Evolutionary conservation across 495 filamentous ascomycete species (phyloP).

Genomic region (Xylaria acuta): DNA sequence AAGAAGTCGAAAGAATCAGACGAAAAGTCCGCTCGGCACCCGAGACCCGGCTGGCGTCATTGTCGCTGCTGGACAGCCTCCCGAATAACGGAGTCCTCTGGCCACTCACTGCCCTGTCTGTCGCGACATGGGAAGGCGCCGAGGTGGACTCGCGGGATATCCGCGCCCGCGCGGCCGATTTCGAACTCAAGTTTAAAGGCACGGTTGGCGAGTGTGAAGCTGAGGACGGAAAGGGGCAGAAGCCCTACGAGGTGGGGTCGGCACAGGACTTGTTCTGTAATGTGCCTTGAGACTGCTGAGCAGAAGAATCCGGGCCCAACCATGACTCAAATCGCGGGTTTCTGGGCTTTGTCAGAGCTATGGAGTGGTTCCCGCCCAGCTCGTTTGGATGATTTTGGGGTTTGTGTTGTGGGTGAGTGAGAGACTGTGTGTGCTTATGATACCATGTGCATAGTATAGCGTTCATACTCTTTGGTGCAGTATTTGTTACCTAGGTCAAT

Average conservation of each 20-base stretch:
- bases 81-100: conserved; percentile 42
- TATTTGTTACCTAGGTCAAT: neutral
- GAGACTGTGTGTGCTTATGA: conserved; percentile 20
- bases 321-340: conserved; percentile 9
- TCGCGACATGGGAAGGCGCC: conserved; percentile 51
- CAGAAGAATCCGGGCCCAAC: neutral
- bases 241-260: conserved; percentile 27
- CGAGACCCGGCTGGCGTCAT: conserved; percentile 39
- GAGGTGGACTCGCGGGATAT: conserved; percentile 40
- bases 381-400: conserved; percentile 15
- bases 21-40: conserved; percentile 29
- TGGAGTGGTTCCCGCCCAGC: neutral
- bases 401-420: conserved; percentile 12
- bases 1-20: conserved; percentile 34
- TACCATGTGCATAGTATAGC: conserved; percentile 31
- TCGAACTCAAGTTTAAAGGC: conserved; percentile 48
- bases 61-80: conserved; percentile 48
- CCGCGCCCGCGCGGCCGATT: conserved; percentile 46
- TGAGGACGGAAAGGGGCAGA: conserved; percentile 33
- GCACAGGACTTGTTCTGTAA: conserved; percentile 45
- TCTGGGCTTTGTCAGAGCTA: neutral
- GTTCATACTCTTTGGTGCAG: conserved; percentile 8
- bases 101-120: conserved; percentile 46
- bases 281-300: neutral
- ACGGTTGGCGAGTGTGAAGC: conserved; percentile 48